Percentiles rank a stretch among this genome's conserved stretches.
Conservation (phyloP, 768 basidiomycete genomes). For the Macrolepiota fuliginosa region DNA sequence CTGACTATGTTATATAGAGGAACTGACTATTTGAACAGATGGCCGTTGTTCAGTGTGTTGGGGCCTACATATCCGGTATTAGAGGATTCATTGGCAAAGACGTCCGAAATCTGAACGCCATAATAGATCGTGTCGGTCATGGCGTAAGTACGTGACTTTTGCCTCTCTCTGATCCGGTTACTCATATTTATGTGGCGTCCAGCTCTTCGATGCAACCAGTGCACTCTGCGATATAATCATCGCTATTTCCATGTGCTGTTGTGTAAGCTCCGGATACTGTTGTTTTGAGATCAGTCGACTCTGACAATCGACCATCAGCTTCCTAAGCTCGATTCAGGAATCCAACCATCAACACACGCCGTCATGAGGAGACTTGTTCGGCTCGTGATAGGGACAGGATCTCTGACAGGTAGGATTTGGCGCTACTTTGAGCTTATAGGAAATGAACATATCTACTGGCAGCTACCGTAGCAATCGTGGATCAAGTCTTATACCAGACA, state of each 20-base stretch:
- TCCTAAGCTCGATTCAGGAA: slow-evolving; percentile 8
- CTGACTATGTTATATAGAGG: not conserved
- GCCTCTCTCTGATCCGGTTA: not conserved
- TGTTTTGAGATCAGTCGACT: not conserved
- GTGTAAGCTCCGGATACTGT: slow-evolving; percentile 11
- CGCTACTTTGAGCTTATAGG: not conserved
- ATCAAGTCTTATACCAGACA: slow-evolving; percentile 6
- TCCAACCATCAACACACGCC: slow-evolving; percentile 6
- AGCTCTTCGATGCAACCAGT: not conserved
- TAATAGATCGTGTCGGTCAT: slow-evolving; percentile 4
- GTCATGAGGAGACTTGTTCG: slow-evolving; percentile 15
- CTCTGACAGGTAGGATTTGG: slow-evolving; percentile 14
- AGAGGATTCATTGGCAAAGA: not conserved
- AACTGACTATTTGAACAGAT: not conserved
- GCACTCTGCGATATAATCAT: slow-evolving; percentile 11
- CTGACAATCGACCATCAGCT: not conserved
- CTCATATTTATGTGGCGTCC: not conserved
- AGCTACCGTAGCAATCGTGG: slow-evolving; percentile 13
- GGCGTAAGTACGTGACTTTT: slow-evolving; percentile 8
- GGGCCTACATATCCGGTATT: not conserved
- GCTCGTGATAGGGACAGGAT: slow-evolving; percentile 17
- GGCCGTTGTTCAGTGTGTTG: slow-evolving; percentile 1
- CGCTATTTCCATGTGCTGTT: slow-evolving; percentile 17
- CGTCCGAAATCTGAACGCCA: not conserved
- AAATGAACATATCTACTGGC: not conserved